Evolutionary conservation across 129 eudicot species (phyloP).

Genomic region (Mikania micrantha): DNA sequence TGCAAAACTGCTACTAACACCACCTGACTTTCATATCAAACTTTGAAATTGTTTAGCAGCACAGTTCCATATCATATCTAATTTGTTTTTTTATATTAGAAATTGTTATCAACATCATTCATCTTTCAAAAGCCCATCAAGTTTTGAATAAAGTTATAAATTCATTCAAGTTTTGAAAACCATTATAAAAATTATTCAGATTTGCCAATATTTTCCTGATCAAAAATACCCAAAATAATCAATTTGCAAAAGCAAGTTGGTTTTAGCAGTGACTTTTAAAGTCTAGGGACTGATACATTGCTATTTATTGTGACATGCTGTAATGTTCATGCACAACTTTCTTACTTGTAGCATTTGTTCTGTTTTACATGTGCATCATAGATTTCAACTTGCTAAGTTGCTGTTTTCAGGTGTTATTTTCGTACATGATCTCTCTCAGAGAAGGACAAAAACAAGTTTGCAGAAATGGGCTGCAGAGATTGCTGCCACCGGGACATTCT

Average conservation of each 20-base stretch:
- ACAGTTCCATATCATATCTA: background rate
- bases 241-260: background rate
- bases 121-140: background rate
- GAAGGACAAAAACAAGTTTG: slow-evolving; percentile 16
- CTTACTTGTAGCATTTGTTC: background rate
- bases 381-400: background rate
- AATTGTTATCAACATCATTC: background rate
- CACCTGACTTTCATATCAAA: background rate
- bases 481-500: slow-evolving; percentile 14
- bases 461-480: slow-evolving; percentile 20
- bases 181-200: background rate
- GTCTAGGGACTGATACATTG: background rate
- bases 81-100: background rate
- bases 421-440: slow-evolving; percentile 19
- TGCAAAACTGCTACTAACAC: background rate
- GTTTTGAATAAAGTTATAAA: background rate
- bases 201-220: background rate
- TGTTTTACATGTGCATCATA: background rate
- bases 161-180: background rate
- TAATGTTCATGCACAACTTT: background rate
- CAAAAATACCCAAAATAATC: background rate
- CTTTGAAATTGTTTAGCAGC: background rate
- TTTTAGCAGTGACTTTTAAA: background rate
- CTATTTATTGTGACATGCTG: background rate
- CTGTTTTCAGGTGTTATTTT: slow-evolving; percentile 12